Evolutionary conservation across 306 rosid genomes (phyloP).

Genomic region (Dalbergia oliveri): DNA sequence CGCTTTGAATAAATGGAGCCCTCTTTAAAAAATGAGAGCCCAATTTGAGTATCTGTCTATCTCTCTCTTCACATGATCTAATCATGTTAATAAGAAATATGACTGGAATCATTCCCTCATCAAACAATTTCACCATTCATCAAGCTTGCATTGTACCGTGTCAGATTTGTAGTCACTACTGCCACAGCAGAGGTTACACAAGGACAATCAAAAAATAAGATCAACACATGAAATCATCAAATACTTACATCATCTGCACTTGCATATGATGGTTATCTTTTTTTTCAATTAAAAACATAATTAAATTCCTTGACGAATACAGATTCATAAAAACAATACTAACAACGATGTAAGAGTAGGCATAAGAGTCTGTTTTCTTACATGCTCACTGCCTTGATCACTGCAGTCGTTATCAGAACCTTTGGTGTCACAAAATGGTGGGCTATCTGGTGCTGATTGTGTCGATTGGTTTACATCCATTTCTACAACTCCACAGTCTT

Average conservation of each 20-base stretch:
- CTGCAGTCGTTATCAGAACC: conserved; percentile 75
- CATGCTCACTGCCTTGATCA: conserved; percentile 60
- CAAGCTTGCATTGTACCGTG: neutral
- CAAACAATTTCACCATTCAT: neutral
- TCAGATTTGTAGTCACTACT: neutral
- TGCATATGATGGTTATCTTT: neutral
- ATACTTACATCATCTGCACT: neutral
- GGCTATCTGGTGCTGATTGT: conserved; percentile 64
- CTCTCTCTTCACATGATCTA: no score
- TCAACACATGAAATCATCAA: neutral
- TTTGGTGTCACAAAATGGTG: conserved; percentile 77
- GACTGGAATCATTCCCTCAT: neutral
- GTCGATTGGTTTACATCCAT: conserved; percentile 58
- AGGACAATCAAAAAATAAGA: neutral
- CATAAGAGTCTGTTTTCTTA: conserved; percentile 36
- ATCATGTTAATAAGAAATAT: no score
- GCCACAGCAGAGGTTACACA: neutral
- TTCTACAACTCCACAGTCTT: conserved; percentile 48
- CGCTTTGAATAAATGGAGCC: no score
- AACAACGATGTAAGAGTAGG: neutral
- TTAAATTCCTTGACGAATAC: neutral
- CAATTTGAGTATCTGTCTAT: no score
- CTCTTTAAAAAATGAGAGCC: no score
- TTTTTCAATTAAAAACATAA: no score
- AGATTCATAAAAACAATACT: conserved; percentile 6